Evolutionary conservation across 2,329 filamentous ascomycete genomes (phyloP).

Genomic region (Fusarium avenaceum): DNA sequence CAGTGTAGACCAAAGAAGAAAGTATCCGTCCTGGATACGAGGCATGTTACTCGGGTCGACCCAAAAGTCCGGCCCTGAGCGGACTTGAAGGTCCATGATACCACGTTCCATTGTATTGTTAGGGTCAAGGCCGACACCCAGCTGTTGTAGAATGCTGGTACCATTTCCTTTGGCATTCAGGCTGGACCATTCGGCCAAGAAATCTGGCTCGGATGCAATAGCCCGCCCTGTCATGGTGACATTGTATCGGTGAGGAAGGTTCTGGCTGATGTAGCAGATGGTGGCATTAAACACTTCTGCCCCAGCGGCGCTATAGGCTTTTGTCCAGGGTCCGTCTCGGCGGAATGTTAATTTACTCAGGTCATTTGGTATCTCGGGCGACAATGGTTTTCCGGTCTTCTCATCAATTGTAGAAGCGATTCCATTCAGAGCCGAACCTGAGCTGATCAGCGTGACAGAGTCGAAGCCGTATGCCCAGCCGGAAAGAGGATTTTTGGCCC

Average conservation of each 20-base stretch:
- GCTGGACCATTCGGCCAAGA: conserved; percentile 2
- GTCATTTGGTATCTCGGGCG: neutral
- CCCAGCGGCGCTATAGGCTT: neutral
- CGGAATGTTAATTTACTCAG: neutral
- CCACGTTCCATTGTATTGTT: neutral
- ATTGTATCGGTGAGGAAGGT: conserved; percentile 15
- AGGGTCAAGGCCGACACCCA: neutral
- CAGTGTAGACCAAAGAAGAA: neutral
- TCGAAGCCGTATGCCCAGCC: conserved; percentile 13
- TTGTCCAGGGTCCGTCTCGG: conserved; percentile 13
- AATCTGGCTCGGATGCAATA: conserved; percentile 14
- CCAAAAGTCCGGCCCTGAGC: neutral
- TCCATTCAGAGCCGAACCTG: conserved; percentile 8
- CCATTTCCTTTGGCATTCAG: neutral
- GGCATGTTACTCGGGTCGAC: neutral
- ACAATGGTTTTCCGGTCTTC: neutral
- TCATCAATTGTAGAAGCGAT: neutral
- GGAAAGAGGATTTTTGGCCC: conserved; percentile 11
- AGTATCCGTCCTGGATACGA: neutral
- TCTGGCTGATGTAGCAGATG: conserved; percentile 16
- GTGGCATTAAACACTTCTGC: conserved; percentile 6
- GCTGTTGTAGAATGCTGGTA: neutral
- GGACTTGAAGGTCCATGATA: conserved; percentile 14
- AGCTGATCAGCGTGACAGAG: conserved; percentile 9
- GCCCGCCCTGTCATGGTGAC: conserved; percentile 21